A percentile compares a stretch with the other conserved stretches of the same genome.
phyloP scores from a whole-genome alignment of 2,329 filamentous ascomycete species.

The Epicoccum nigrum region DNA sequence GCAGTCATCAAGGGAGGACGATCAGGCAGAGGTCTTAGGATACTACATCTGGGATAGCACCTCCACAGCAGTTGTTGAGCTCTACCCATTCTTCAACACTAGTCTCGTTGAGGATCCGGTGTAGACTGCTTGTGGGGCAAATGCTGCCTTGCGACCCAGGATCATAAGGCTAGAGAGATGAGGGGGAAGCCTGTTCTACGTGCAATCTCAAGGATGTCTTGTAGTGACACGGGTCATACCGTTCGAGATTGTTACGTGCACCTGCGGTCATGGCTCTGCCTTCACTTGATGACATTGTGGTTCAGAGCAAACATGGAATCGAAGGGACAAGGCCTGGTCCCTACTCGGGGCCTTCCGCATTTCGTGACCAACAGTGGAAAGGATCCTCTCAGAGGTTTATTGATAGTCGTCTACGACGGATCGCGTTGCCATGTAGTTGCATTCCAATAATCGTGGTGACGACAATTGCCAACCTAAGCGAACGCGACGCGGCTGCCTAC shows the following conservation, averaged over 20 bases:
- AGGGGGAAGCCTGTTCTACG: background rate
- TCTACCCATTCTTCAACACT: background rate
- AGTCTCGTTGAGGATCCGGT: background rate
- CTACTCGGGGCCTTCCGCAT: constrained; percentile 3
- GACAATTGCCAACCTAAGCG: constrained; percentile 7
- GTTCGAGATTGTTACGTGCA: background rate
- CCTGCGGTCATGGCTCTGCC: background rate
- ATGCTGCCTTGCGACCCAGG: background rate
- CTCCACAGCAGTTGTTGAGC: background rate
- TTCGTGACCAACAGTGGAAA: constrained; percentile 9
- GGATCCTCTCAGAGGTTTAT: constrained; percentile 5
- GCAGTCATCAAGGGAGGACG: background rate
- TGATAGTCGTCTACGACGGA: constrained; percentile 2
- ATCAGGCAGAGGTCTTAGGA: too few relatives aligned
- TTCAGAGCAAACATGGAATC: background rate
- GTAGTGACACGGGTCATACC: background rate
- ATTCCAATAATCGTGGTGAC: background rate
- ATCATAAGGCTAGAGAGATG: background rate
- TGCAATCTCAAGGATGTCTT: background rate
- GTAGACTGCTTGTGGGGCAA: background rate
- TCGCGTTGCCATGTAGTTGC: background rate
- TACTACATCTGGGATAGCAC: too few relatives aligned
- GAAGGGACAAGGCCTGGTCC: background rate
- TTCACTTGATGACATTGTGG: background rate
- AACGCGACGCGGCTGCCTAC: constrained; percentile 12